Evolutionary conservation across 2,329 filamentous ascomycete genomes (phyloP).

Genomic region (Gnomoniopsis sp.): DNA sequence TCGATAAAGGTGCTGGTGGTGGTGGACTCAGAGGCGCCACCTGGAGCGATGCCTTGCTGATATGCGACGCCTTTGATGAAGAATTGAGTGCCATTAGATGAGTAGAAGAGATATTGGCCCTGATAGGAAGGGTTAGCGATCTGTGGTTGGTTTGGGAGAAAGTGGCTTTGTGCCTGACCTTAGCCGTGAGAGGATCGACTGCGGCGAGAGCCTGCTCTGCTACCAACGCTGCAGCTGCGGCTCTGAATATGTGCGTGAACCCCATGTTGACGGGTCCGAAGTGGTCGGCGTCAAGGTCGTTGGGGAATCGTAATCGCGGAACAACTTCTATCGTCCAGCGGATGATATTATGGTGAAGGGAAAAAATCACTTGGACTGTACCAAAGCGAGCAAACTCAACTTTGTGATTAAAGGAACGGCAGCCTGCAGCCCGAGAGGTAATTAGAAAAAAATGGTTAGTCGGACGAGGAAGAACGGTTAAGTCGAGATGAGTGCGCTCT

Average conservation of each 20-base stretch:
- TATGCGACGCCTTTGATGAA: conserved; percentile 94
- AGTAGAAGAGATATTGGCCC: conserved; percentile 66
- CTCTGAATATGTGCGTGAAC: background rate
- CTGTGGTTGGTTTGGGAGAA: background rate
- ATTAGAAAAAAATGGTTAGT: background rate
- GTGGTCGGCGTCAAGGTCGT: background rate
- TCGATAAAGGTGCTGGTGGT: conserved; percentile 64
- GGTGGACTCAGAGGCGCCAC: conserved; percentile 50
- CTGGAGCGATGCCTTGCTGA: conserved; percentile 65
- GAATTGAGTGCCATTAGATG: conserved; percentile 58
- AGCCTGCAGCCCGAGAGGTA: background rate
- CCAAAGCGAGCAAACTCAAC: background rate
- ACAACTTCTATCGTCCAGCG: background rate
- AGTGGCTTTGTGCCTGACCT: background rate
- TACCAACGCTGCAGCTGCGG: background rate
- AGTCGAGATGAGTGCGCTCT: background rate
- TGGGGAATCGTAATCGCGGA: background rate
- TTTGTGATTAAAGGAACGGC: background rate
- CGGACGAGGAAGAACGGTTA: too few relatives aligned
- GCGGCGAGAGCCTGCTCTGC: background rate
- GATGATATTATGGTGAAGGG: background rate
- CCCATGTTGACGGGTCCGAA: background rate
- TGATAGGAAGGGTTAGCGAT: background rate
- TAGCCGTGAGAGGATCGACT: conserved; percentile 1
- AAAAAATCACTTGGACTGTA: too few relatives aligned